A percentile compares a stretch with the other conserved stretches of the same genome.
Conservation (phyloP, 2,329 filamentous ascomycete genomes). For the Talaromyces atroroseus region DNA sequence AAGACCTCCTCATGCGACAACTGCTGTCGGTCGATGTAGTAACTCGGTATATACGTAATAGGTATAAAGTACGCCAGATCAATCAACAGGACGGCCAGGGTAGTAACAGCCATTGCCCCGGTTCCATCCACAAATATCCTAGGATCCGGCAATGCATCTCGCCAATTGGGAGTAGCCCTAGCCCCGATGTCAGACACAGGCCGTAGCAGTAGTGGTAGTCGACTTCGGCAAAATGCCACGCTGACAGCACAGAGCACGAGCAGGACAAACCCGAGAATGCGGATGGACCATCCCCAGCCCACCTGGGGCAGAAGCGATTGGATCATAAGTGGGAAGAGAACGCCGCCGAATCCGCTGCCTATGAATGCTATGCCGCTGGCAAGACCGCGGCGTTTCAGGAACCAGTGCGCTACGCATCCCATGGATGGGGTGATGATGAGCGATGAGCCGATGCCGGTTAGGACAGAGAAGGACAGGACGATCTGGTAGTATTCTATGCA, state of each 20-base stretch:
- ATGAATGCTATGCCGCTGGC: slow-evolving; percentile 32
- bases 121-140: slow-evolving; percentile 18
- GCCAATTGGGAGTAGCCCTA: slow-evolving; percentile 10
- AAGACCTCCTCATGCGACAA: slow-evolving; percentile 3
- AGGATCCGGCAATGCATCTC: slow-evolving; percentile 18
- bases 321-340: slow-evolving; percentile 29
- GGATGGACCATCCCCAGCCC: slow-evolving; percentile 31
- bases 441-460: slow-evolving; percentile 35
- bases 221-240: slow-evolving; percentile 14
- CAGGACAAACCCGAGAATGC: slow-evolving; percentile 36
- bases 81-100: slow-evolving; percentile 20
- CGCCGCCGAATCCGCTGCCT: slow-evolving; percentile 28
- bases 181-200: no score
- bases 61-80: slow-evolving; percentile 25
- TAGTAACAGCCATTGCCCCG: slow-evolving; percentile 16
- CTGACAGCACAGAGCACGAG: slow-evolving; percentile 26
- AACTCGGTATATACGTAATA: slow-evolving; percentile 23
- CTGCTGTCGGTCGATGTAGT: slow-evolving; percentile 18
- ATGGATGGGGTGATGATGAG: slow-evolving; percentile 33
- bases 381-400: slow-evolving; percentile 27
- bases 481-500: slow-evolving; percentile 40
- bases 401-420: slow-evolving; percentile 31
- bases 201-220: slow-evolving; percentile 1
- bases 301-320: slow-evolving; percentile 22
- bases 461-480: slow-evolving; percentile 34